Evolutionary conservation across 2,329 filamentous ascomycete species (phyloP).

Genomic region (Claviceps fusiformis): DNA sequence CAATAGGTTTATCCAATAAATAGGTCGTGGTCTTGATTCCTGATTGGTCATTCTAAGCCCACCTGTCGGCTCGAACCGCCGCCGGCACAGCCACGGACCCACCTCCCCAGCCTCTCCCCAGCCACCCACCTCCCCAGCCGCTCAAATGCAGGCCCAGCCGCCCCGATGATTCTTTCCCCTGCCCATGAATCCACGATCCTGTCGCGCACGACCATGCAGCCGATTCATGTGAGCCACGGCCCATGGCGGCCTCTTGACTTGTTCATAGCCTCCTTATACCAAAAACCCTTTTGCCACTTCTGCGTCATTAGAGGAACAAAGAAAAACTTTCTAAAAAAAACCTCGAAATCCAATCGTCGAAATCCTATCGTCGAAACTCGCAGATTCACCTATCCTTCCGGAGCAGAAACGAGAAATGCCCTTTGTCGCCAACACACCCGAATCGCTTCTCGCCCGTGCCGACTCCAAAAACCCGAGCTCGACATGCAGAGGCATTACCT

Average conservation of each 20-base stretch:
- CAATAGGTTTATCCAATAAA: too few species aligned
- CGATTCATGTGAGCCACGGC: neutral
- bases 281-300: neutral
- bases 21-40: too few species aligned
- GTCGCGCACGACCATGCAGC: neutral
- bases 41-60: too few species aligned
- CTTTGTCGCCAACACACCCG: constrained; percentile 50
- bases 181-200: neutral
- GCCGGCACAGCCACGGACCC: neutral
- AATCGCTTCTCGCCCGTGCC: constrained; percentile 61
- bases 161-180: neutral
- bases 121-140: neutral
- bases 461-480: constrained; percentile 75
- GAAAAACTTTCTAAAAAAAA: neutral
- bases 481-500: constrained; percentile 81
- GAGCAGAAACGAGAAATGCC: constrained; percentile 17
- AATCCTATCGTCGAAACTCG: too few species aligned
- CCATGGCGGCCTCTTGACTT: neutral
- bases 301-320: too few species aligned
- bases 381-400: neutral
- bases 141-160: neutral
- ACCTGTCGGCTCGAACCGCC: neutral
- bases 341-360: too few species aligned
- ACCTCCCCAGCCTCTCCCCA: neutral
- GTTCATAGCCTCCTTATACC: neutral